Conservation (phyloP, 179 eudicot species). For the Carnegiea gigantea region DNA sequence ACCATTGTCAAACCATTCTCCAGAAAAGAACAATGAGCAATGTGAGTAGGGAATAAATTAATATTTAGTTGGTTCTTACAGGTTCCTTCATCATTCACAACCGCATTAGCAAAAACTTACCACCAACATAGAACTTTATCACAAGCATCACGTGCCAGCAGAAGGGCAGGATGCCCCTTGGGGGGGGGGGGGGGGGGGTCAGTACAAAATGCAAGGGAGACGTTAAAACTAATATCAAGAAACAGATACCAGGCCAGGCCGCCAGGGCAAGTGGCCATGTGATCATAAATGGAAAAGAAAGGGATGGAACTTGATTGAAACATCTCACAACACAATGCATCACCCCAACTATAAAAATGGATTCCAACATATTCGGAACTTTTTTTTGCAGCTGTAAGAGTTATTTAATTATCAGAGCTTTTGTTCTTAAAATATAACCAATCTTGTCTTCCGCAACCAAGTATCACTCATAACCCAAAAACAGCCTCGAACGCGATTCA, state of each 20-base stretch:
- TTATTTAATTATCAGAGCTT: not conserved
- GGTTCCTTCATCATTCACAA: too few species aligned
- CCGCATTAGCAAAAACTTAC: too few species aligned
- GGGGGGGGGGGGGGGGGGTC: too few species aligned
- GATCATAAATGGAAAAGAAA: not conserved
- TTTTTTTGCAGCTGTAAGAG: not conserved
- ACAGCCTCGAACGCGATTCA: not conserved
- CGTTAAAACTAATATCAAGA: not conserved
- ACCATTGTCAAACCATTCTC: too few species aligned
- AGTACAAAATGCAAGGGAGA: not conserved
- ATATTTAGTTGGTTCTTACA: too few species aligned
- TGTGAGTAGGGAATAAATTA: not conserved
- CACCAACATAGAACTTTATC: too few species aligned
- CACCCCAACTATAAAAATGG: not conserved
- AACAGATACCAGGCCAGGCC: not conserved
- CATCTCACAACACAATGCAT: not conserved
- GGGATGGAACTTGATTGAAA: not conserved
- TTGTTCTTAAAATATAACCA: not conserved
- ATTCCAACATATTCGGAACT: not conserved
- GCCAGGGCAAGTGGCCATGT: not conserved
- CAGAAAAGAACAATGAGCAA: too few species aligned
- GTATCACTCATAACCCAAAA: not conserved
- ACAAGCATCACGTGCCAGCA: too few species aligned
- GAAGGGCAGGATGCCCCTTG: too few species aligned
- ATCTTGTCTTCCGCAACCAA: not conserved